Percentiles rank a stretch among this genome's conserved stretches.
Conservation (phyloP, 2,329 filamentous ascomycete genomes). For the Piedraia hortae region DNA sequence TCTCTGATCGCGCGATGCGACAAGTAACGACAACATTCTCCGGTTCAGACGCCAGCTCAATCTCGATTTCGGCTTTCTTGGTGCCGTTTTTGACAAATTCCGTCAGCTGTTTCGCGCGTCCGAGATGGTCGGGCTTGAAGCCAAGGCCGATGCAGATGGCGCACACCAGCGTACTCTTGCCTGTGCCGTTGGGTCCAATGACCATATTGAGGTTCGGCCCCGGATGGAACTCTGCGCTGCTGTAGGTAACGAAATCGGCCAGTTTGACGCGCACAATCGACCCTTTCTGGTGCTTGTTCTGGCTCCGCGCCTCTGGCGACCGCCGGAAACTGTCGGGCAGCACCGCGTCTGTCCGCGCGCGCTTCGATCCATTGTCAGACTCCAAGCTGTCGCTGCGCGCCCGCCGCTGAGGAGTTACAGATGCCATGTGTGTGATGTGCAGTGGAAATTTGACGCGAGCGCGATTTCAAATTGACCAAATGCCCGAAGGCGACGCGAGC, state of each 20-base stretch:
- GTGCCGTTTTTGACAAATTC: constrained; percentile 87
- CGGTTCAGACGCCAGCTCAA: constrained; percentile 49
- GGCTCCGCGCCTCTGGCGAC: constrained; percentile 7
- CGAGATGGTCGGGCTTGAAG: constrained; percentile 55
- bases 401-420: no score
- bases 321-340: constrained; percentile 13
- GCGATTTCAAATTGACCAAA: no score
- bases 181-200: constrained; percentile 93
- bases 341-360: no score
- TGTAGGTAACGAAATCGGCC: constrained; percentile 84
- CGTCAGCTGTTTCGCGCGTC: constrained; percentile 55
- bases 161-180: constrained; percentile 91
- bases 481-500: no score
- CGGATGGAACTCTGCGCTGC: constrained; percentile 65
- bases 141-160: constrained; percentile 85
- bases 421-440: no score
- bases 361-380: no score
- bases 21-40: constrained; percentile 48
- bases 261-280: constrained; percentile 72
- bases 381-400: no score
- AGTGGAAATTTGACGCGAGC: no score
- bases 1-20: constrained; percentile 55
- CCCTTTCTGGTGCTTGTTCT: constrained; percentile 31
- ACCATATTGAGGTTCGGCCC: constrained; percentile 94
- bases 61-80: constrained; percentile 54